phyloP scores from a whole-genome alignment of 192 early-diverging fungal genomes.

The Phycomyces nitens region DNA sequence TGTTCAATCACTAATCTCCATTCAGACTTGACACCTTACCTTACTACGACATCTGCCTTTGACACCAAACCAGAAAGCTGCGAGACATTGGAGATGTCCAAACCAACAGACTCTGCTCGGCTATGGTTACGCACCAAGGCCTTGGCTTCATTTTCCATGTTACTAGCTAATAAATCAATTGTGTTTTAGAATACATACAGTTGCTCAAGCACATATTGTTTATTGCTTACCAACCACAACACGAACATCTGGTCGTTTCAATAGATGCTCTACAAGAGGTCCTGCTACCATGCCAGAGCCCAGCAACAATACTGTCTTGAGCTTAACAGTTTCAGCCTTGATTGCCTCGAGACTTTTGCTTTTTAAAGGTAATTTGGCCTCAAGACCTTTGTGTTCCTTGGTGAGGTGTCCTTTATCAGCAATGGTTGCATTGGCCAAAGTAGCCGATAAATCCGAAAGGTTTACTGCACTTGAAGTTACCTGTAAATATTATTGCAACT shows the following conservation, averaged over 20 bases:
- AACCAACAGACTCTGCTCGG: conserved; percentile 56
- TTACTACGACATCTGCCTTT: conserved; percentile 84
- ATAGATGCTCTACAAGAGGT: conserved; percentile 87
- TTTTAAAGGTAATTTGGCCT: conserved; percentile 36
- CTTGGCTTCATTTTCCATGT: conserved; percentile 67
- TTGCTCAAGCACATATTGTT: no score
- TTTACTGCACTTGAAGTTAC: background rate
- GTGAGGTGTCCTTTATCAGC: conserved; percentile 66
- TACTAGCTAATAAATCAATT: conserved; percentile 63
- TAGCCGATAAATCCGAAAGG: conserved; percentile 1
- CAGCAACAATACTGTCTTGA: conserved; percentile 38
- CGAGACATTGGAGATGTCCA: conserved; percentile 70
- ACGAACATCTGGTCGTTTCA: conserved; percentile 47
- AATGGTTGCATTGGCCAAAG: conserved; percentile 60
- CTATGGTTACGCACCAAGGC: conserved; percentile 56
- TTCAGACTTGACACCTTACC: conserved; percentile 32
- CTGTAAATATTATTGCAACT: background rate
- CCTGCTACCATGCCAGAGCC: conserved; percentile 87
- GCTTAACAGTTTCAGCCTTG: background rate
- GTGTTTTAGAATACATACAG: no score
- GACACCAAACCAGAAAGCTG: conserved; percentile 59
- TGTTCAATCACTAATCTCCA: background rate
- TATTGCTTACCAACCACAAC: conserved; percentile 64
- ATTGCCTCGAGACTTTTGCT: background rate
- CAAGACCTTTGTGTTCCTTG: conserved; percentile 51